Evolutionary conservation across 306 rosid species (phyloP).

Genomic region (Gynostemma pentaphyllum): DNA sequence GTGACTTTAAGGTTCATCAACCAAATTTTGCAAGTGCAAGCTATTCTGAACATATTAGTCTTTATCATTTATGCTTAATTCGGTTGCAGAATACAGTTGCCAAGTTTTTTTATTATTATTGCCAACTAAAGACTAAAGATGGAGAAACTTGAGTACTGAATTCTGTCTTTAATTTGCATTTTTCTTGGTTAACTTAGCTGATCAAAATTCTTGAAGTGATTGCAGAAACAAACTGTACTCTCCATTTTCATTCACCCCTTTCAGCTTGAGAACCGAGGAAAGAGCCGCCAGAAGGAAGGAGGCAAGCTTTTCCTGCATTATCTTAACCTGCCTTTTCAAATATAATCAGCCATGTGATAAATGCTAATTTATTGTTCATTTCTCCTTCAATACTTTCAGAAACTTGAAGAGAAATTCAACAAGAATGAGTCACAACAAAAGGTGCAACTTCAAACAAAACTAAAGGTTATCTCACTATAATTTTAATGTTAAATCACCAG

Average conservation of each 20-base stretch:
- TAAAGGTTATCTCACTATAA: slow-evolving; percentile 34
- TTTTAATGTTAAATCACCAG: too few relatives aligned
- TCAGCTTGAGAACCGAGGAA: slow-evolving; percentile 84
- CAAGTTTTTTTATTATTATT: too few relatives aligned
- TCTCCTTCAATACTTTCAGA: slow-evolving; percentile 26
- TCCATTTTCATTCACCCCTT: slow-evolving; percentile 65
- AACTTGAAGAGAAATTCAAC: slow-evolving; percentile 91
- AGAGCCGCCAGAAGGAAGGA: slow-evolving; percentile 84
- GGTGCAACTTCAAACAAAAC: slow-evolving; percentile 49
- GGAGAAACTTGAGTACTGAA: too few relatives aligned
- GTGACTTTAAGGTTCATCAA: background rate
- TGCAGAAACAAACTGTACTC: slow-evolving; percentile 69
- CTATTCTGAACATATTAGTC: background rate
- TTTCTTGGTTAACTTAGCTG: slow-evolving; percentile 16
- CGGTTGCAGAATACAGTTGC: too few relatives aligned
- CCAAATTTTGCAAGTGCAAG: slow-evolving; percentile 2
- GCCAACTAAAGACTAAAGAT: too few relatives aligned
- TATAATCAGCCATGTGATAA: background rate
- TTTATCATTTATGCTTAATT: too few relatives aligned
- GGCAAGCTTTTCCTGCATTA: slow-evolving; percentile 32
- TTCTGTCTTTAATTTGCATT: slow-evolving; percentile 7
- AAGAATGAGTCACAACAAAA: slow-evolving; percentile 44
- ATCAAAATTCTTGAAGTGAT: slow-evolving; percentile 36
- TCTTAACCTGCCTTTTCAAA: slow-evolving; percentile 5
- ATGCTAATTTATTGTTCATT: background rate